Evolutionary conservation across 2,329 filamentous ascomycete species (phyloP), one percentile per base, ranked within the genome.

Genomic region (Triangularia setosa): DNA sequence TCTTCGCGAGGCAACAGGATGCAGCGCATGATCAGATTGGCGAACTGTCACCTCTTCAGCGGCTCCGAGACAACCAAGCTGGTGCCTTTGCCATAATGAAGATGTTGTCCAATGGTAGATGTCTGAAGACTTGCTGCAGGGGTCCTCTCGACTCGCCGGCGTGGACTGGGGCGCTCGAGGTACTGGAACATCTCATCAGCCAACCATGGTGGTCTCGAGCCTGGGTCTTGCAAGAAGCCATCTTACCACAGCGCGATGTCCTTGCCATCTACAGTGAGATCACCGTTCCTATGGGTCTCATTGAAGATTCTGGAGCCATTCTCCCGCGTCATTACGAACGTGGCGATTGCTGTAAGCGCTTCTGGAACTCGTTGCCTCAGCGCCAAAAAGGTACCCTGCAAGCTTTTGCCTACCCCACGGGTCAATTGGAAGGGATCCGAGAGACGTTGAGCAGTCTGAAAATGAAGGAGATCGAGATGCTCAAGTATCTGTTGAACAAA

Each of bases 221-320:
- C 3, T 72, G 71, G 71, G 69, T 72, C 3, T 60, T 71, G n/a
- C 71, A 72, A 56, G 71, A 72, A 48, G 53, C 69, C 12, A 59
- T 71, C 14, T 60, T 72, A 3, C 59, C 69, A 2, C 64, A 63
- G 4, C 27, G 70, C 1, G 21, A 59, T 11, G 57, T 59, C 1
- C 27, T 24, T 12, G 57, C 30, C 57, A 44, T 59, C 18, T 59
- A 59, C 16, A 33, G 57, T 12, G 57, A 59, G 33, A 59, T 59
- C 21, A 11, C 44, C 9, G 57, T 27, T 18, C 57, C 57, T 8
- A 59, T 59, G 16, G 33, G 30, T 12, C 28, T 59, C 9, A 21
- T 40, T 18, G 57, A 59, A 25, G 57, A 23, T 40, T 59, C 57
- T 3, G 57, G 57, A 16, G 57, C 57, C 8, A 44, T 59, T 18